Base-by-base conservation (phyloP, 2,329 filamentous ascomycete species). In the Beauveria brongniartii region DNA sequence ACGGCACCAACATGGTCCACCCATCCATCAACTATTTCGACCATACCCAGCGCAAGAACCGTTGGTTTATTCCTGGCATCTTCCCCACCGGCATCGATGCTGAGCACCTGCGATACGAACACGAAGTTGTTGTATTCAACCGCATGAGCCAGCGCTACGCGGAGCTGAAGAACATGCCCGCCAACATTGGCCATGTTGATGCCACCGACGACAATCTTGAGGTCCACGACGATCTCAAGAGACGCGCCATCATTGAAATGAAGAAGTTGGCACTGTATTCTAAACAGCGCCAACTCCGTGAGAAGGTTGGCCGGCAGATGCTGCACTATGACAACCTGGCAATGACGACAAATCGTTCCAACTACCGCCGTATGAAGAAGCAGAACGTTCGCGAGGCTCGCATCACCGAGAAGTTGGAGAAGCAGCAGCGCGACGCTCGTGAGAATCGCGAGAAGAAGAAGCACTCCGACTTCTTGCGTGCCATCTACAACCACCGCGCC, bases 361-460 rank as follows among this genome's bases (percentile, higher is more conserved):
- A 88, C 69, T 97, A 97, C 73, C 89, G 94, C 41, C 88, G 94
- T 55, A 89, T 94, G 80, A 99, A 99, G 87, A 97, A 97, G 79
- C 93, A 97, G 74, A 96, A 89, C 55, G 82, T 97, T 55, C 88
- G 93, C 41, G 94, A 99, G 76, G 94, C 94, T 61, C 89, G 93
- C 61, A 95, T 99, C 66, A 99, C 94, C 0, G 94, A 99, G 82
- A 99, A 97, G 76, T 85, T 99, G 2, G 94, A 99, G 83, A 97
- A 97, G 78, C 92, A 99, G 74, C 94, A 99, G 73, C 91, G 94
- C 61, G 93, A 97, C 73, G 93, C 92, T 47, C 90, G 94, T 62
- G 93, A 97, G 78, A 91, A 90, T 66, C 90, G 95, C 64, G 94
- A 99, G 77, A 96, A 96, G 86, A 94, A 96, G 85, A 96, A 95